Evolutionary conservation across 2,329 filamentous ascomycete species (phyloP).

Genomic region (Aspergillus texensis): DNA sequence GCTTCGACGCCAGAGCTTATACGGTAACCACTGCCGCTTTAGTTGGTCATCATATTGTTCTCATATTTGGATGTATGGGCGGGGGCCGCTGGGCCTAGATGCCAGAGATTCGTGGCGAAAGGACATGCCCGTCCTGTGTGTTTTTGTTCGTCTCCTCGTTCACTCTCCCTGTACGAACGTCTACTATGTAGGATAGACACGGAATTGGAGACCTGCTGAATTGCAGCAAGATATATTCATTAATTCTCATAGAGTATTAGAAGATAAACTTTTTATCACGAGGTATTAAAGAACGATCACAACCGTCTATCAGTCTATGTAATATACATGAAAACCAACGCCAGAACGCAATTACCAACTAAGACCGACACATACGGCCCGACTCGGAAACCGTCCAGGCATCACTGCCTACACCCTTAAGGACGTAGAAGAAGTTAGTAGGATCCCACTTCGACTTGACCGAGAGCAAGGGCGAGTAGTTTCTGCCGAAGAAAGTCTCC

Average conservation of each 20-base stretch:
- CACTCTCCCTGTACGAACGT: not conserved
- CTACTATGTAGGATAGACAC: not conserved
- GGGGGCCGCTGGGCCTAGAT: not conserved
- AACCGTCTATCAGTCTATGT: not conserved
- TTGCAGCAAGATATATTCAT: not conserved
- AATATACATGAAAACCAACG: not conserved
- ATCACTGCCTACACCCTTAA: slow-evolving; percentile 44
- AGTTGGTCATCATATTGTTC: not conserved
- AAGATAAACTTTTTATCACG: not conserved
- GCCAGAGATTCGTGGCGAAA: not conserved
- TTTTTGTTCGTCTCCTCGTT: too few species aligned
- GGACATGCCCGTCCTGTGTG: too few species aligned
- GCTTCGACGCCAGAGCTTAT: not conserved
- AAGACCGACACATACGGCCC: slow-evolving; percentile 33
- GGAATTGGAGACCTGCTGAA: not conserved
- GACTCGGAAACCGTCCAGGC: slow-evolving; percentile 33
- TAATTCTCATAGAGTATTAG: not conserved
- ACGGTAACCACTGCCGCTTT: not conserved
- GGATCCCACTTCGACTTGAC: slow-evolving; percentile 50
- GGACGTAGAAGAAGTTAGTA: slow-evolving; percentile 42
- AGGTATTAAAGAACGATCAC: not conserved
- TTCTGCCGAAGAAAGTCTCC: slow-evolving; percentile 46
- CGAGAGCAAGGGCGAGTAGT: slow-evolving; percentile 38
- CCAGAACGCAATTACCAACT: not conserved
- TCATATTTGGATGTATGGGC: not conserved